Evolutionary conservation across 1,139 yeast species (phyloP), one percentile per base, ranked within the genome.

Genomic region (Zygoascus meyerae): DNA sequence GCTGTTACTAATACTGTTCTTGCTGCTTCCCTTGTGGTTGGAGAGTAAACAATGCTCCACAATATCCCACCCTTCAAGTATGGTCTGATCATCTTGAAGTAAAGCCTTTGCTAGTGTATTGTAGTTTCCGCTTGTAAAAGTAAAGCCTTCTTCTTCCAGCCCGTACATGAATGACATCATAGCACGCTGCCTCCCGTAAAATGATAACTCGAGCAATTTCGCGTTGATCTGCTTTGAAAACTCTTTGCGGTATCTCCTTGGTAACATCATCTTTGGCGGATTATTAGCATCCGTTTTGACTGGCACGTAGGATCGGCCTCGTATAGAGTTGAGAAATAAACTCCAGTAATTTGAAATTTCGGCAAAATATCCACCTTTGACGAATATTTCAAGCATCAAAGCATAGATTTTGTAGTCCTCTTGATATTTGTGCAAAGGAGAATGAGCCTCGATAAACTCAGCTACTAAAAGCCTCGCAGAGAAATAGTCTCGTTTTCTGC

Each of bases 101-200:
- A 67, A 46, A 14, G 65, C 59, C 29, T 55, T 48, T 3, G 71
- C 68, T 1, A 72, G 60, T 42, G 68, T 66, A 52, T 75, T 75
- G 60, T 71, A 53, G 31, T 68, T 67, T 3, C 57, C 51, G 45
- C 71, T 72, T 30, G 68, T 67, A 31, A 76, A 55, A 1, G 65
- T 52, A 40, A 73, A 65, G 0, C 71, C 69, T 12, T 63, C 62
- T 1, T 55, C 48, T 16, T 58, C 58, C 5, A 73, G 53, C 26
- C 60, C 61, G 2, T 63, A 52, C 12, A 71, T 43, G 35, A 63
- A 52, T 1, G 53, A 38, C 12, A 67, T 59, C 12, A 72, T 48
- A 18, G 60, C 57, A 6, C 52, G 44, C 39, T 52, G 54, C 40
- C 53, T 56, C 43, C 56, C 49, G 12, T 44, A 53, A 9, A 57